Evolutionary conservation across 306 rosid genomes (phyloP), one percentile per base, ranked within the genome.

Genomic region (Sesbania bispinosa): DNA sequence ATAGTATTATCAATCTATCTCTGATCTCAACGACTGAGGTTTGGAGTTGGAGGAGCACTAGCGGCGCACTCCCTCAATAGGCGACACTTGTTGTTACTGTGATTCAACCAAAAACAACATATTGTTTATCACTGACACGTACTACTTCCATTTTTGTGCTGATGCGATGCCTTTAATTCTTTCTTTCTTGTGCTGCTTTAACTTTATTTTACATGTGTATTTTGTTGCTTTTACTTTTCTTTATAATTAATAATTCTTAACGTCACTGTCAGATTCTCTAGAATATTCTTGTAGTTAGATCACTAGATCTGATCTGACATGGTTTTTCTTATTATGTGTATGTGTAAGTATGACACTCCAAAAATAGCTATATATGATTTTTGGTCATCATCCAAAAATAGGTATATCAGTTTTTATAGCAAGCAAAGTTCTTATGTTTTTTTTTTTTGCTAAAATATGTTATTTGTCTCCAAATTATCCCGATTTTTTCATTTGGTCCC

Each of bases 31-130:
- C 1, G 46, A 6, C 10, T 15, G n/a, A 24, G 46, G 24, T 41
- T 43, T 42, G 10, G 41, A 46, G 16, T 32, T 46, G 32, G 35
- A 19, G n/a, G 45, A 23, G 18, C 14, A 50, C 19, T 4, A 15
- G 55, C 3, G 36, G 39, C 0, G 16, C 21, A 7, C 32, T 11
- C 23, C 1, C 3, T 71, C 0, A 4, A 1, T 60, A 7, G 30
- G 33, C 51, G 67, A 61, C 84, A 74, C 63, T 23, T 60, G 43
- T n/a, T n/a, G n/a, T 36, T 24, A 0, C 2, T 45, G 52, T 47
- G 7, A 19, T 27, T 18, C 6, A 54, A 54, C 14, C n/a, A n/a
- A n/a, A n/a, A n/a, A n/a, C 29, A 43, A 10, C 2, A 10, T 59
- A 7, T 14, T n/a, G 51, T 36, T 2, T 35, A 23, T 7, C n/a